Evolutionary conservation across 2,329 filamentous ascomycete genomes (phyloP).

Genomic region (Calonectria pteridis): DNA sequence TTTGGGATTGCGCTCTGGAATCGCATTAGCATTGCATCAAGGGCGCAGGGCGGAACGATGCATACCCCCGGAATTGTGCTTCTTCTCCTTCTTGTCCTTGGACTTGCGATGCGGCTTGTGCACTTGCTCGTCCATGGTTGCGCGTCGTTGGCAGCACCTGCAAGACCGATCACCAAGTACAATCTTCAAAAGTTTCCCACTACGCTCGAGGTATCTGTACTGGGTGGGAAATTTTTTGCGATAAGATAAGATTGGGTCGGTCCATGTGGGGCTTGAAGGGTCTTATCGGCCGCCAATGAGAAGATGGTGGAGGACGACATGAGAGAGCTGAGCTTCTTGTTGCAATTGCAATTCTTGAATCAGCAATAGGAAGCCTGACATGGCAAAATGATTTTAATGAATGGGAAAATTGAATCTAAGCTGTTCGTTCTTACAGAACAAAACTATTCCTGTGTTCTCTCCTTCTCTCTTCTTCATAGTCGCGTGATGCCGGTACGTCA

Average conservation of each 20-base stretch:
- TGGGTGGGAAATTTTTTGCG: conserved; percentile 13
- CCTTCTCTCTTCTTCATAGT: background rate
- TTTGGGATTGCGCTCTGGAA: conserved; percentile 82
- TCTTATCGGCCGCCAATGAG: background rate
- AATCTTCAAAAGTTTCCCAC: conserved; percentile 42
- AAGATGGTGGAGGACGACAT: background rate
- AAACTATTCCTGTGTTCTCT: background rate
- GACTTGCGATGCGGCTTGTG: conserved; percentile 88
- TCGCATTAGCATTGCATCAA: conserved; percentile 38
- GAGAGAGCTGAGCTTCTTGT: background rate
- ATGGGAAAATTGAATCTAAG: background rate
- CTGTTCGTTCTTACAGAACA: background rate
- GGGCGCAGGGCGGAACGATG: background rate
- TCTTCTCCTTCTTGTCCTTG: conserved; percentile 86
- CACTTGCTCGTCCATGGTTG: conserved; percentile 82
- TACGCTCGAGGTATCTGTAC: background rate
- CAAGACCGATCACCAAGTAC: conserved; percentile 39
- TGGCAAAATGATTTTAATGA: background rate
- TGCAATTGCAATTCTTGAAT: background rate
- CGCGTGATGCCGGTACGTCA: background rate
- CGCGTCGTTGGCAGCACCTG: conserved; percentile 39
- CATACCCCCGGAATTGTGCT: conserved; percentile 67
- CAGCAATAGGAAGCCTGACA: background rate
- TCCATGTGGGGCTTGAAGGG: background rate
- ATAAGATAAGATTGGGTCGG: background rate